Evolutionary conservation across 2,329 filamentous ascomycete species (phyloP).

Genomic region (Tolypocladium amazonense): DNA sequence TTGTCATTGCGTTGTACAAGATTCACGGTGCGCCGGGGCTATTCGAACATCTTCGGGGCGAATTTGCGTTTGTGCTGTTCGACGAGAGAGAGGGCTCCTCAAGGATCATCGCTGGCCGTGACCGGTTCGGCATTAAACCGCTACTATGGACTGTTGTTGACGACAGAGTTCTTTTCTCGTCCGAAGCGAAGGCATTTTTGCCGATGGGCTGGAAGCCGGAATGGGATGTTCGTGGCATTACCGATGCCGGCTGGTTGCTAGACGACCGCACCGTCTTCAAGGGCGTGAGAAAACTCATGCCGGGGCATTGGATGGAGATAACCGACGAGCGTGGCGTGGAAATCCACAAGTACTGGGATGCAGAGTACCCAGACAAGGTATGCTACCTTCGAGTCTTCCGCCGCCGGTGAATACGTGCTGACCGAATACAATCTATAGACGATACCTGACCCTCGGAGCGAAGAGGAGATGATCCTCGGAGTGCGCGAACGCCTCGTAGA

Average conservation of each 20-base stretch:
- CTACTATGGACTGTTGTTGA: conserved; percentile 36
- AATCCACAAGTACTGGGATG: conserved; percentile 40
- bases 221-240: conserved; percentile 39
- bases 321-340: conserved; percentile 22
- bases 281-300: conserved; percentile 31
- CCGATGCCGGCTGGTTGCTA: conserved; percentile 29
- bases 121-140: conserved; percentile 48
- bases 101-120: conserved; percentile 35
- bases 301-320: conserved; percentile 31
- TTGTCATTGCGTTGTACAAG: conserved; percentile 41
- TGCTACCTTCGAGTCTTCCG: not conserved
- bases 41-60: conserved; percentile 35
- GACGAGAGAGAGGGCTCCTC: conserved; percentile 26
- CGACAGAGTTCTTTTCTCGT: conserved; percentile 32
- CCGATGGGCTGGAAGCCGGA: conserved; percentile 38
- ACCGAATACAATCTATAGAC: conserved; percentile 9
- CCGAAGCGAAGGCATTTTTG: conserved; percentile 44
- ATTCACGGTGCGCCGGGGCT: conserved; percentile 28
- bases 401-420: not conserved
- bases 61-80: conserved; percentile 42
- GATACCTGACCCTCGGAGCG: conserved; percentile 27
- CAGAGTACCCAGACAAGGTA: conserved; percentile 41
- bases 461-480: conserved; percentile 38
- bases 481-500: conserved; percentile 40
- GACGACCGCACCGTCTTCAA: conserved; percentile 39